Base-by-base conservation (phyloP, 768 basidiomycete species). In the Phylloporus arenicola region DNA sequence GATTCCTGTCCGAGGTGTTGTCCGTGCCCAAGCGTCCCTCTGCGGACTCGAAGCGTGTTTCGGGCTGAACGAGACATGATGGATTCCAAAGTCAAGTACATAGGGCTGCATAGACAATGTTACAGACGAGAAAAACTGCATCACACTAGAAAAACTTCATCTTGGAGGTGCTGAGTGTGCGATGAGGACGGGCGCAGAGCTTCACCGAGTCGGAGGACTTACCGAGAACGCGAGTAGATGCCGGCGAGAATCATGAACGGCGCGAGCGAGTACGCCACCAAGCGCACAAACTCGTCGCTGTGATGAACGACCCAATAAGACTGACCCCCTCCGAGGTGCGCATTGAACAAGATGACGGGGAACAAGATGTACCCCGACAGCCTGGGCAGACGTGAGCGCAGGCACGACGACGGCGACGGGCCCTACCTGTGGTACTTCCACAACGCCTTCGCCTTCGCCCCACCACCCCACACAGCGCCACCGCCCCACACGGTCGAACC, bases 371-470 rank as follows among this genome's bases (percentile, higher is more conserved):
- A 92, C 9, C 91, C 91, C 0, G 86, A 88, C 16, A 85, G 53
- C 54, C 87, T 85, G 56, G 41, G 46, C 44, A 45, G 33, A 29
- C 42, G 7, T 31, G 38, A 53, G 40, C n/a, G 17, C 37, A 47
- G 27, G 31, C 51, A 29, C 2, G 13, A 13, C 45, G 45, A 43
- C 24, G 37, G 38, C 19, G 17, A 41, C 3, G 20, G 65, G 37
- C 22, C 4, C 52, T 53, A 82, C 84, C 90, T 72, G 60, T 93
- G 90, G 56, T 88, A 92, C 63, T 91, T 92, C 85, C 89, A 92
- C 17, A 91, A 51, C 1, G 70, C 64, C 64, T 88, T 92, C 13
- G 88, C 87, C 62, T 79, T 83, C 39, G 72, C 65, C 13, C 79
- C 82, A 1, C 88, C 87, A 5, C 89, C 88, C 60, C 91, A 86